These are phyloP conservation scores for Rhynchospora tenuis DNA, from an alignment of 176 grass and related monocot species.

Conservation along the genomic window DNA sequence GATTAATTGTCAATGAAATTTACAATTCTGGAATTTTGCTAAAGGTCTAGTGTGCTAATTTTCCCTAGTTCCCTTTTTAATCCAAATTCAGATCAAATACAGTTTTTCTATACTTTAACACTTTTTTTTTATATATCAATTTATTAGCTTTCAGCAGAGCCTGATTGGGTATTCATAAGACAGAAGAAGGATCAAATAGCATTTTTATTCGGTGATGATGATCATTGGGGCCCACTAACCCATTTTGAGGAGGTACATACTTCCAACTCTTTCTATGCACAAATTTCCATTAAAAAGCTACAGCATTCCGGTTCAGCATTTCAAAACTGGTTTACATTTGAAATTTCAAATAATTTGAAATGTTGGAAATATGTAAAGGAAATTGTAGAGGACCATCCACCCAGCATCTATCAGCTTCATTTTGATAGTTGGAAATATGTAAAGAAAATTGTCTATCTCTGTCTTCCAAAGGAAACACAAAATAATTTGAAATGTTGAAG, in stretches of 20 bases:
- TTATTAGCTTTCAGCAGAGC: constrained; percentile 59
- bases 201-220: constrained; percentile 70
- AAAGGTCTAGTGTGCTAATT: not conserved
- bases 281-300: not conserved
- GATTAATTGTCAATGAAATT: not conserved
- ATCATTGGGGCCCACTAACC: constrained; percentile 83
- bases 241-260: constrained; percentile 72
- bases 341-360: not conserved
- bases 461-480: no score
- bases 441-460: not conserved
- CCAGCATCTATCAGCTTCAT: no score
- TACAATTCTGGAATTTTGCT: not conserved
- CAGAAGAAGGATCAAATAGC: constrained; percentile 50
- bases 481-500: not conserved
- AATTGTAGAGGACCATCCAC: not conserved
- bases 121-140: constrained; percentile 18
- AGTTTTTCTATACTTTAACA: constrained; percentile 14
- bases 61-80: not conserved
- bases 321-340: not conserved
- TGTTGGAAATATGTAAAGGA: not conserved
- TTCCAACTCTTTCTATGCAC: not conserved
- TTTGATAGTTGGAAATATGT: not conserved
- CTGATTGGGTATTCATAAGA: constrained; percentile 73
- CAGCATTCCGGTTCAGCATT: not conserved
- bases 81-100: not conserved